Conservation (phyloP, 805 yeast genomes). For the Yamadazyma kitorensis region DNA sequence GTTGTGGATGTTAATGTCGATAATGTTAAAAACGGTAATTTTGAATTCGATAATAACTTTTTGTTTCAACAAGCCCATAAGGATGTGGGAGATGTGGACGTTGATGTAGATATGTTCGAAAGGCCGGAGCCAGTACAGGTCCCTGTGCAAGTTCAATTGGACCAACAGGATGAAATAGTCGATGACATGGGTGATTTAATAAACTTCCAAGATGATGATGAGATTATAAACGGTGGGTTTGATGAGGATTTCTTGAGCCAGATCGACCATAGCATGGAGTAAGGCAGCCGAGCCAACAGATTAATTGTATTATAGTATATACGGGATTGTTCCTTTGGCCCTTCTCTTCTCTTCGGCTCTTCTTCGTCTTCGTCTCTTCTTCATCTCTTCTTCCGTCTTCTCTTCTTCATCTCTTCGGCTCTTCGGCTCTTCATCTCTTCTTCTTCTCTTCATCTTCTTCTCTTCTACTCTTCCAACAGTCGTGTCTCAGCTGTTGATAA, state of each 20-base stretch:
- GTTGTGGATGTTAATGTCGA: conserved; percentile 8
- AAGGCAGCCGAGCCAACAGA: too few relatives aligned
- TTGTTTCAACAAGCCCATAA: conserved; percentile 11
- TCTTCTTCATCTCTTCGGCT: too few relatives aligned
- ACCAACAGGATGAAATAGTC: conserved; percentile 4
- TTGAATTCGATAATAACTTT: conserved; percentile 9
- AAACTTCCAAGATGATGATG: conserved; percentile 29
- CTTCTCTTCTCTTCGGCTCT: too few relatives aligned
- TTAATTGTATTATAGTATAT: too few relatives aligned
- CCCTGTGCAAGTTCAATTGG: conserved; percentile 2
- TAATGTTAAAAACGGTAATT: not conserved
- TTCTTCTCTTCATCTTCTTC: not conserved
- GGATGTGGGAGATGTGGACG: conserved; percentile 4
- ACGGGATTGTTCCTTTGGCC: too few relatives aligned
- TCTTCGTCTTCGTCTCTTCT: too few relatives aligned
- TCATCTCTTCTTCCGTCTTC: too few relatives aligned
- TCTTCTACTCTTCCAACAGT: not conserved
- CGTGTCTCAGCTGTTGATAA: too few relatives aligned
- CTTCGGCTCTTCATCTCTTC: too few relatives aligned
- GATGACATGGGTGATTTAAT: conserved; percentile 35
- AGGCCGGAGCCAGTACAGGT: not conserved
- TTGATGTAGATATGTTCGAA: conserved; percentile 7
- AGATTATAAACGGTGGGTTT: conserved; percentile 27
- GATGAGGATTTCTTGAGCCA: conserved; percentile 34
- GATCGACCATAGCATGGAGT: conserved; percentile 19